These are phyloP conservation scores for Euphorbia schlechtendalii DNA, from an alignment of 441 rosid genomes.

Conservation along the genomic window DNA sequence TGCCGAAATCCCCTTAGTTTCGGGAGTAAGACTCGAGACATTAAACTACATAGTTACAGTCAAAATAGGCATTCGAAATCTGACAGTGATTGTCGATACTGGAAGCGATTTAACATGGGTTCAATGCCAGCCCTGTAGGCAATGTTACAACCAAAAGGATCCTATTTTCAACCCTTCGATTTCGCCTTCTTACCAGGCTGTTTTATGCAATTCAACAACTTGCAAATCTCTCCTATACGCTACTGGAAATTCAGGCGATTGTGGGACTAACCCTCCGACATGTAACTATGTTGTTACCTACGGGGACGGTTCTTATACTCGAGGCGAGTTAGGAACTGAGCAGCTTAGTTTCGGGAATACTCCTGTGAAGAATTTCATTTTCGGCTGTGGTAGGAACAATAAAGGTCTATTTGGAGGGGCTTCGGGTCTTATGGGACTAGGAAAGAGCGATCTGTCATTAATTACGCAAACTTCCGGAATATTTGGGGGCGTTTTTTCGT, in stretches of 20 bases:
- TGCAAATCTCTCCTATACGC: slow-evolving; percentile 52
- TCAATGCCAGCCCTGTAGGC: slow-evolving; percentile 80
- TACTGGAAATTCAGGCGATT: slow-evolving; percentile 46
- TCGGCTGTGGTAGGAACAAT: slow-evolving; percentile 81
- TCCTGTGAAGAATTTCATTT: slow-evolving; percentile 39
- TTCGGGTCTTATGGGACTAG: slow-evolving; percentile 87
- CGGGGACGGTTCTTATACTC: slow-evolving; percentile 86
- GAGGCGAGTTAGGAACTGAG: slow-evolving; percentile 65
- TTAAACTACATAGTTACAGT: slow-evolving; percentile 73
- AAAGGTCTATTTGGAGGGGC: slow-evolving; percentile 78
- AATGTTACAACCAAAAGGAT: slow-evolving; percentile 65
- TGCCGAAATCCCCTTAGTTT: slow-evolving; percentile 48
- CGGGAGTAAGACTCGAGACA: slow-evolving; percentile 58
- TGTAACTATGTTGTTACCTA: slow-evolving; percentile 72
- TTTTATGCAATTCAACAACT: slow-evolving; percentile 57
- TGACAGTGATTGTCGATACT: slow-evolving; percentile 74
- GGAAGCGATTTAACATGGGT: slow-evolving; percentile 98
- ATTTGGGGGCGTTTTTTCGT: slow-evolving; percentile 77
- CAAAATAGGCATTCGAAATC: slow-evolving; percentile 45
- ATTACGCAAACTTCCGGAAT: slow-evolving; percentile 49
- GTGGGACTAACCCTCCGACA: slow-evolving; percentile 32
- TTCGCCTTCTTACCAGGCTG: slow-evolving; percentile 50
- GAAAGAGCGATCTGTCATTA: slow-evolving; percentile 66
- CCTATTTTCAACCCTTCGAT: slow-evolving; percentile 62
- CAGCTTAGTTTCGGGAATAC: slow-evolving; percentile 40